Base-by-base conservation (phyloP, 1,284 basidiomycete species). In the Anthracocystis walkeri region DNA sequence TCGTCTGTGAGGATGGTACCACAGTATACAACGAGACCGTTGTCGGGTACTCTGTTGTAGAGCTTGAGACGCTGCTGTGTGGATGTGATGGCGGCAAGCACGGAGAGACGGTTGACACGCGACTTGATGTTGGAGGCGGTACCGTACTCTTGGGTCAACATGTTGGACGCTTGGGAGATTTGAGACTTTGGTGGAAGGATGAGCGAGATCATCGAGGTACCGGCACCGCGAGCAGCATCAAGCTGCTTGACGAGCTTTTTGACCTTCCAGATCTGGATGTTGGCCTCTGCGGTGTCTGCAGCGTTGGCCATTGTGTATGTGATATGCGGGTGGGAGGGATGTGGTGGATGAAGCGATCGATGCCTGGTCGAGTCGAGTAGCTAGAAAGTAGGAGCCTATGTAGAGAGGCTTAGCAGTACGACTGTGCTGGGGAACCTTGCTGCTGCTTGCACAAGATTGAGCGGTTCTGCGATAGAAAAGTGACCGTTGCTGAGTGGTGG, bases 31-130 rank as follows among this genome's bases (percentile, higher is more conserved):
- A 97, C 94, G 40, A 99, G 90, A 74, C 96, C 97, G 79, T 99
- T 99, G 25, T 95, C 93, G 3, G 96, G 97, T 0, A 97, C 95
- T 72, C 75, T 61, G 65, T 77, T 93, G 89, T 98, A 99, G 10
- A 99, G 89, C 88, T 99, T 99, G 73, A 99, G 89, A 78, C 95
- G 91, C 81, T 99, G 95, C 87, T 99, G 96, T n/a, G 97, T 98
- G 82, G 93, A 95, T 21, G 96, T 98, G 85, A 99, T 99, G 72
- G 97, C 97, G 50, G 96, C 94, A 53, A 99, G 89, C 27, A 99
- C 97, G 38, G 96, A 99, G 41, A 97, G 90, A 79, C 96, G 91
- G 88, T 99, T 99, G 84, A 99, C 96, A 74, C 97, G 94, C 81
- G 95, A 97, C 87, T 99, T 99, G 89, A 99, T 99, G 88, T 99